Conservation (phyloP, 805 yeast species). For the Hanseniaspora pseudoguilliermondii region DNA sequence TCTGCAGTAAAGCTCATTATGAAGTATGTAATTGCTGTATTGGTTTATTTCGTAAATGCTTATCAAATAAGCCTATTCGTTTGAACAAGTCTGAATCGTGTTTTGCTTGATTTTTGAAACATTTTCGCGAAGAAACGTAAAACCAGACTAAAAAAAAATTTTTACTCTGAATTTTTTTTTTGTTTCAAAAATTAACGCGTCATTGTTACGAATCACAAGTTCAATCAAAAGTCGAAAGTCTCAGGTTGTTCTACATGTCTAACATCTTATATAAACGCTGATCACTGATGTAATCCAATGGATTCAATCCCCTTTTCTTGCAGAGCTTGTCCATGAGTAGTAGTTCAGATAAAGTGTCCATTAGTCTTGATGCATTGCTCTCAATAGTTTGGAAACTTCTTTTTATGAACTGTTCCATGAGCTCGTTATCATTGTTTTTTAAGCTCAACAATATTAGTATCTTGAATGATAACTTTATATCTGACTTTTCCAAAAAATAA, state of each 20-base stretch:
- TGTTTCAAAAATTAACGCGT: neutral
- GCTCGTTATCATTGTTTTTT: neutral
- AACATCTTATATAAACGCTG: neutral
- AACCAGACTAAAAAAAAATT: neutral
- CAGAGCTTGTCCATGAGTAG: neutral
- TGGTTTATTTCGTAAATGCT: too few species aligned
- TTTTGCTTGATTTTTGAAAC: too few species aligned
- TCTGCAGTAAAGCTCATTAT: constrained; percentile 5
- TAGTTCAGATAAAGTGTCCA: neutral
- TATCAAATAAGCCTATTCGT: too few species aligned
- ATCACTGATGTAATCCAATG: neutral
- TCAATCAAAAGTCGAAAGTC: neutral
- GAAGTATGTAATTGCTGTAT: neutral
- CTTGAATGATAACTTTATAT: neutral
- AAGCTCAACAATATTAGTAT: neutral
- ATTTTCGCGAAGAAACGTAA: neutral
- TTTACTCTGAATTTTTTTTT: neutral
- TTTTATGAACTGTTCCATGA: neutral
- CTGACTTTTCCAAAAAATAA: neutral
- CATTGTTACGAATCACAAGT: neutral
- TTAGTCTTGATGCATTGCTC: neutral
- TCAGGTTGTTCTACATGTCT: neutral
- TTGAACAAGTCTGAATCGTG: too few species aligned
- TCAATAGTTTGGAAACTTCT: neutral
- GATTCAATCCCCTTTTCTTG: neutral